Percentiles rank a stretch among this genome's conserved stretches.
phyloP scores from a whole-genome alignment of 371 early-diverging fungal species.

The Mucor irregularis region DNA sequence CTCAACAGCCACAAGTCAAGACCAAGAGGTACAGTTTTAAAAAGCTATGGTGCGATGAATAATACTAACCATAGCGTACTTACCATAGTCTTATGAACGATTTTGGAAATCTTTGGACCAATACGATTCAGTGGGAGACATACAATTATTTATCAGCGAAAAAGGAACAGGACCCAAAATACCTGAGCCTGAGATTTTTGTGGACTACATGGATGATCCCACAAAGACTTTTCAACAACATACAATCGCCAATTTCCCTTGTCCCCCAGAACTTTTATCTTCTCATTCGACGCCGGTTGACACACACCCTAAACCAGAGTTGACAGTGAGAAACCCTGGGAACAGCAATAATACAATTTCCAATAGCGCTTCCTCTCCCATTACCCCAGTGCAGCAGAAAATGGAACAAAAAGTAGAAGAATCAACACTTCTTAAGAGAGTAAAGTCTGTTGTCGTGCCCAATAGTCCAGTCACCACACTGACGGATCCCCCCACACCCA shows the following conservation, averaged over 20 bases:
- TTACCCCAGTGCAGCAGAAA: background rate
- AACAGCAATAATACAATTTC: too few relatives aligned
- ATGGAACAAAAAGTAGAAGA: background rate
- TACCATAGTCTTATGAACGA: conserved; percentile 74
- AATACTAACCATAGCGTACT: background rate
- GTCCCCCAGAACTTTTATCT: conserved; percentile 16
- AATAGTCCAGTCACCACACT: background rate
- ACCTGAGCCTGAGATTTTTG: conserved; percentile 47
- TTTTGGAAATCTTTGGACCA: conserved; percentile 70
- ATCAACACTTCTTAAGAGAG: background rate
- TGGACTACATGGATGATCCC: conserved; percentile 45
- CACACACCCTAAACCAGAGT: conserved; percentile 7
- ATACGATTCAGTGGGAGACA: conserved; percentile 72
- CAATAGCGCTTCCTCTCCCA: too few relatives aligned
- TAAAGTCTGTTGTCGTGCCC: background rate
- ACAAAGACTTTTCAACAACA: conserved; percentile 42
- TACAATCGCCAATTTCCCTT: conserved; percentile 30
- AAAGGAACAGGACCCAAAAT: conserved; percentile 76
- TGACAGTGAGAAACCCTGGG: conserved; percentile 19
- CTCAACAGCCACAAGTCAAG: conserved; percentile 78
- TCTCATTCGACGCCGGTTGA: conserved; percentile 1
- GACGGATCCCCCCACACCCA: conserved; percentile 1
- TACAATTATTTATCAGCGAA: conserved; percentile 67
- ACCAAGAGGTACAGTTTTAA: conserved; percentile 74
- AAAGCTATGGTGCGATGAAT: background rate